A percentile compares a stretch with the other conserved stretches of the same genome.
Evolutionary conservation across 2,329 filamentous ascomycete species (phyloP).

Genomic region (Ustulina deusta): DNA sequence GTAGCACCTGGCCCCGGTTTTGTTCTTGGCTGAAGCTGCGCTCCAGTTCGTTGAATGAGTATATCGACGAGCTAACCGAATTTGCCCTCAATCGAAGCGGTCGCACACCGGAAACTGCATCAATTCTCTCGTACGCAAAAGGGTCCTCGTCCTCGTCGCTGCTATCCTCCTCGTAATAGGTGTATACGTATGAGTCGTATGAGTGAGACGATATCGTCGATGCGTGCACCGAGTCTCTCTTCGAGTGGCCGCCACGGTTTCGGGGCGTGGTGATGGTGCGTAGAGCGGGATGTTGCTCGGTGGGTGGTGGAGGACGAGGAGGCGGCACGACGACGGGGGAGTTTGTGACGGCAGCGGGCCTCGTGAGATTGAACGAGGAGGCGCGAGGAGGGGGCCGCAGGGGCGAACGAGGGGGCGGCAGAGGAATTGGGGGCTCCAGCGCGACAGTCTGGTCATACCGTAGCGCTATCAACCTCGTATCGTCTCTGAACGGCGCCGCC

Average conservation of each 20-base stretch:
- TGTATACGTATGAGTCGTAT: constrained; percentile 41
- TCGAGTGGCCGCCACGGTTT: constrained; percentile 56
- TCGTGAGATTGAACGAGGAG: constrained; percentile 47
- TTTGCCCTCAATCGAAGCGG: constrained; percentile 46
- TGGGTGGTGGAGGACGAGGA: constrained; percentile 56
- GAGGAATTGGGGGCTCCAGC: constrained; percentile 68
- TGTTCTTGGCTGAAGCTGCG: neutral
- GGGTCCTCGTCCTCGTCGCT: constrained; percentile 54
- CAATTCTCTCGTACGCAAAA: constrained; percentile 48
- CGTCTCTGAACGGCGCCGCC: constrained; percentile 59
- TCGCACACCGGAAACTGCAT: constrained; percentile 41
- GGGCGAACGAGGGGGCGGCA: constrained; percentile 59
- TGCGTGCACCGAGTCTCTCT: constrained; percentile 67
- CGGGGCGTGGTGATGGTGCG: constrained; percentile 53
- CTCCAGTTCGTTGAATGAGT: constrained; percentile 47
- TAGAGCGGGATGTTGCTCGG: constrained; percentile 66
- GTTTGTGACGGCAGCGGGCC: constrained; percentile 14
- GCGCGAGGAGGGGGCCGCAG: constrained; percentile 49
- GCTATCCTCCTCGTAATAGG: constrained; percentile 53
- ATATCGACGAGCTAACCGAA: constrained; percentile 50
- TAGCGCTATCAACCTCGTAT: constrained; percentile 64
- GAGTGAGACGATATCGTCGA: constrained; percentile 57
- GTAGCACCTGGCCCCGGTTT: constrained; percentile 18
- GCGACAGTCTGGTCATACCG: constrained; percentile 72
- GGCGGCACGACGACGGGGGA: constrained; percentile 43